Evolutionary conservation across 257 asterid species (phyloP).

Genomic region (Catharanthus roseus): DNA sequence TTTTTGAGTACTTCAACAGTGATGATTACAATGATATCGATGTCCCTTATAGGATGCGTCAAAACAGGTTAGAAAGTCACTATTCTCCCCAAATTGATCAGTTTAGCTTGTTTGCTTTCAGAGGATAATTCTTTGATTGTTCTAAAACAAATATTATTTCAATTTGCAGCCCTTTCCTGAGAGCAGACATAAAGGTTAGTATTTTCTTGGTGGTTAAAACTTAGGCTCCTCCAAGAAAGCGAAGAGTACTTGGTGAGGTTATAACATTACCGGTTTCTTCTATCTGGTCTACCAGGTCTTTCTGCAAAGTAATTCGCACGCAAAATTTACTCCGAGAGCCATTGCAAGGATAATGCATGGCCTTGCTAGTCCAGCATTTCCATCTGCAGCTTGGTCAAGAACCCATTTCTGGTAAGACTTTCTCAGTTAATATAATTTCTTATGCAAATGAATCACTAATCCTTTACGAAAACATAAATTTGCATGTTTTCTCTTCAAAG

Average conservation of each 20-base stretch:
- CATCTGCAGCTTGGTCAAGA: slow-evolving; percentile 80
- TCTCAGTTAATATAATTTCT: not conserved
- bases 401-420: slow-evolving; percentile 85
- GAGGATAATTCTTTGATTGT: slow-evolving; percentile 6
- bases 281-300: slow-evolving; percentile 58
- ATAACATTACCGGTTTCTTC: slow-evolving; percentile 20
- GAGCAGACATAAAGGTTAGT: slow-evolving; percentile 83
- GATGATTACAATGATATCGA: slow-evolving; percentile 39
- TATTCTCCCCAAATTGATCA: not conserved
- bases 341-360: slow-evolving; percentile 92
- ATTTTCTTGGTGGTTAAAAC: not conserved
- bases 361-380: slow-evolving; percentile 83
- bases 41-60: slow-evolving; percentile 39
- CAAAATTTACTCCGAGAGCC: slow-evolving; percentile 87
- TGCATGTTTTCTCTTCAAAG: too few relatives aligned
- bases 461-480: not conserved
- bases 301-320: slow-evolving; percentile 72
- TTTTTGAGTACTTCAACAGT: slow-evolving; percentile 59
- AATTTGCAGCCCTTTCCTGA: slow-evolving; percentile 69
- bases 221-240: slow-evolving; percentile 5
- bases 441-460: not conserved
- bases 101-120: slow-evolving; percentile 6
- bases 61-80: slow-evolving; percentile 48
- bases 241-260: slow-evolving; percentile 1
- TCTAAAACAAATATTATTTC: slow-evolving; percentile 25